Base-by-base conservation (phyloP, 1,139 yeast genomes). In the Blastobotrys elegans region DNA sequence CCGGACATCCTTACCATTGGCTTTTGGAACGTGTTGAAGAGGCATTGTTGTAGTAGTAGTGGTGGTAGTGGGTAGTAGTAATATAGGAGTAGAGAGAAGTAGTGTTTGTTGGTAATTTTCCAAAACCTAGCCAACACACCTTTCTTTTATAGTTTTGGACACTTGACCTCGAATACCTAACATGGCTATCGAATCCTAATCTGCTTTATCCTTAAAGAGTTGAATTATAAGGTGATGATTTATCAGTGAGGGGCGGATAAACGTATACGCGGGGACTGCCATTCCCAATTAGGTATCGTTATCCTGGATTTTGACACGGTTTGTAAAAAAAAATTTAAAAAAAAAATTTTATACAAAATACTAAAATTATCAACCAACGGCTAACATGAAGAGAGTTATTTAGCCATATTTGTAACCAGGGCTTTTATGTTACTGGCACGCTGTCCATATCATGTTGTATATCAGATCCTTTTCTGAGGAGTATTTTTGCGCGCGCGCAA, bases 1-100 rank as follows among this genome's bases (percentile, higher is more conserved):
- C 64, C 70, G 73, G 17, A 41, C 39, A 20, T 46, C 48, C 22
- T 46, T 46, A 17, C 48, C 48, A 14, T 31, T 35, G 27, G 48
- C 17, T 18, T 22, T 3, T 40, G 48, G 48, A 32, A 46, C 42
- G 37, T 27, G 37, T 46, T 40, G 43, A 7, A 46, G 37, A 26
- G 48, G 48, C 48, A 46, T 46, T 24, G 27, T 24, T 6, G 5
- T 24, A 10, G 27, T 24, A 6, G 27, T 24, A 24, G 27, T 24
- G 10, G 27, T n/a, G n/a, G n/a, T n/a, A n/a, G n/a, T 24, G 5
- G 27, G 10, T 24, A 24, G 8, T 24, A n/a, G n/a, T n/a, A n/a
- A n/a, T n/a, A n/a, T n/a, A n/a, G n/a, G n/a, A n/a, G n/a, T n/a
- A n/a, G n/a, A n/a, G n/a, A 6, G 27, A 6, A 24, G 27, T 24